These are phyloP conservation scores for Cercophora sp. DNA, from an alignment of 495 filamentous ascomycete genomes.

Conservation along the genomic window DNA sequence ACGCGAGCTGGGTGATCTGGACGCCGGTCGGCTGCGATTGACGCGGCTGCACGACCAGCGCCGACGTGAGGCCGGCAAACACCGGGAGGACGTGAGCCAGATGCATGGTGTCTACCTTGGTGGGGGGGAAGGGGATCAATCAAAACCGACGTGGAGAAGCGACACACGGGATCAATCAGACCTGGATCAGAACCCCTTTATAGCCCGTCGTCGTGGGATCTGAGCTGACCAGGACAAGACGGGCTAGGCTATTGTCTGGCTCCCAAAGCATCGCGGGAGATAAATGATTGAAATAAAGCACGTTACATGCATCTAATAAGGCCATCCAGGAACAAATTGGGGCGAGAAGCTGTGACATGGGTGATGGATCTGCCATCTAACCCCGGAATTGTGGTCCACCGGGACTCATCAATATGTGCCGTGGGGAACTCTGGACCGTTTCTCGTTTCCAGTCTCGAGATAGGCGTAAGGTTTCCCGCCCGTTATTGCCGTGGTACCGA, in stretches of 20 bases:
- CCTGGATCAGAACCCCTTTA: not conserved
- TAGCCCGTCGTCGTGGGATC: not conserved
- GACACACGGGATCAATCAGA: not conserved
- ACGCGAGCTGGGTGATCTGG: conserved; percentile 6
- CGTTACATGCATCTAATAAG: conserved; percentile 8
- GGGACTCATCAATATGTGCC: conserved; percentile 1
- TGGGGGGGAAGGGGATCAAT: not conserved
- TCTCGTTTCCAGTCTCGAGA: conserved; percentile 3
- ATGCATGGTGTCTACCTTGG: conserved; percentile 10
- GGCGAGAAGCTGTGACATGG: conserved; percentile 8
- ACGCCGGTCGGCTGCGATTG: conserved; percentile 2
- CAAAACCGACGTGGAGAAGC: not conserved
- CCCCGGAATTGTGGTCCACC: conserved; percentile 12
- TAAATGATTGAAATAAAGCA: conserved; percentile 6
- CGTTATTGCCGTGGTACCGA: no score
- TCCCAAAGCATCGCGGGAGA: conserved; percentile 5
- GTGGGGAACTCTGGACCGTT: conserved; percentile 4
- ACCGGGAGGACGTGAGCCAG: conserved; percentile 5
- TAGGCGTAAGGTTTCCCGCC: no score
- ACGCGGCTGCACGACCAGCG: conserved; percentile 4
- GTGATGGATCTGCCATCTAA: conserved; percentile 14
- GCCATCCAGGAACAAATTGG: no score
- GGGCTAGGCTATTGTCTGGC: conserved; percentile 2
- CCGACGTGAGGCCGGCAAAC: conserved; percentile 13
- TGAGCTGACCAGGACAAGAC: conserved; percentile 2